Conservation (phyloP, 768 basidiomycete genomes). For the Rhizopogon vinicolor region DNA sequence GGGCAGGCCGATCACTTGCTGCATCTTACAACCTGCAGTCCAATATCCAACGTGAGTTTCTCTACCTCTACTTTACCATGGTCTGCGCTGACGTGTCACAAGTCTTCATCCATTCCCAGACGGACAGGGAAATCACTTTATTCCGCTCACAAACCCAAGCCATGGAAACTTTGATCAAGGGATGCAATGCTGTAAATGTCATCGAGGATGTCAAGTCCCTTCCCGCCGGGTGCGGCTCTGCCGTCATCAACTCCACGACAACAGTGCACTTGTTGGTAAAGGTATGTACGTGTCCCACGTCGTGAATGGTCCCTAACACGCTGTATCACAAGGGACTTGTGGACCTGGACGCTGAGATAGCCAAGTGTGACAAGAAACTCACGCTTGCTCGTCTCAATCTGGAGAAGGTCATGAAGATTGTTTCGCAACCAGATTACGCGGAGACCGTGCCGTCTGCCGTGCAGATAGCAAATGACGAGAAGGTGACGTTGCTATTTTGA, state of each 20-base stretch:
- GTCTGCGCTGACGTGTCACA: conserved; percentile 3
- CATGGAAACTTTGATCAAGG: conserved; percentile 81
- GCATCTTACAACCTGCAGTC: conserved; percentile 86
- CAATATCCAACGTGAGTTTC: conserved; percentile 69
- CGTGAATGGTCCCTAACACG: neutral
- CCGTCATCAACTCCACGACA: conserved; percentile 69
- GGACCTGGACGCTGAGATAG: conserved; percentile 82
- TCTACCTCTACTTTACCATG: neutral
- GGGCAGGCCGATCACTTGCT: conserved; percentile 77
- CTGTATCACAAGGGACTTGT: conserved; percentile 67
- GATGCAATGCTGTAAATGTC: conserved; percentile 72
- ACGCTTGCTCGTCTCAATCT: conserved; percentile 63
- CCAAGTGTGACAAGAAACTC: conserved; percentile 88
- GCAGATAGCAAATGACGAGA: conserved; percentile 69
- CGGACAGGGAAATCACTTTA: conserved; percentile 55
- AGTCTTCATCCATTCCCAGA: conserved; percentile 79
- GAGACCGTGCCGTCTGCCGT: conserved; percentile 78
- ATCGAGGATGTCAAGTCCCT: conserved; percentile 52
- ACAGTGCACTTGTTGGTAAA: conserved; percentile 82
- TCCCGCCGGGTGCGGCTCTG: conserved; percentile 84
- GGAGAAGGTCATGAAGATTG: conserved; percentile 72
- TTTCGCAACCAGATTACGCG: conserved; percentile 72
- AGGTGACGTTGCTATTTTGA: conserved; percentile 42
- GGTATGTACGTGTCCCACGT: conserved; percentile 38
- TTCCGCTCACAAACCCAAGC: conserved; percentile 73